Percentiles rank a stretch among this genome's conserved stretches.
Conservation (phyloP, 345 rosid species). For the Acer campestre region DNA sequence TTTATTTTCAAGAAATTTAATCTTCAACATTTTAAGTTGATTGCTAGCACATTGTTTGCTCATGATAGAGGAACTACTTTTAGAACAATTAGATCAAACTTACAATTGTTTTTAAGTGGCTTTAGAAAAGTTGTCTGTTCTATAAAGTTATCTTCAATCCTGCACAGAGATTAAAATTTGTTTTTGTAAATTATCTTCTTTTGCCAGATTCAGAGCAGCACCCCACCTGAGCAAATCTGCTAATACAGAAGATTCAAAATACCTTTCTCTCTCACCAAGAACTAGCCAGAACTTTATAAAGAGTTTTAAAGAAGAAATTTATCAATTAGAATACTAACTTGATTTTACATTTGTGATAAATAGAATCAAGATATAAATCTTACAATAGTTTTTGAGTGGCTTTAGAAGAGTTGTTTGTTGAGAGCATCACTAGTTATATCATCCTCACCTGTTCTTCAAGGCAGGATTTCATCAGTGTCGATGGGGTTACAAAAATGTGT, state of each 20-base stretch:
- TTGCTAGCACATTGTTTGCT: neutral
- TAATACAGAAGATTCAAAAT: slow-evolving; percentile 13
- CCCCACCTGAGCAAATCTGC: too few relatives aligned
- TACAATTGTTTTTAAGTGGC: too few relatives aligned
- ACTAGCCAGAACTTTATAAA: neutral
- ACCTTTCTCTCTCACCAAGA: neutral
- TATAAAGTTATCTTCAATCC: too few relatives aligned
- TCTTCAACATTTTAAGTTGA: neutral
- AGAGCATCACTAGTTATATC: neutral
- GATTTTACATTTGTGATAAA: neutral
- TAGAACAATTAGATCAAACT: too few relatives aligned
- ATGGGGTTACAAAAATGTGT: slow-evolving; percentile 44
- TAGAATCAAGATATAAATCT: neutral
- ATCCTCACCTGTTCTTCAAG: neutral
- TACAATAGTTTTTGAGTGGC: neutral
- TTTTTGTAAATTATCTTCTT: too few relatives aligned
- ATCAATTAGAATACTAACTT: too few relatives aligned
- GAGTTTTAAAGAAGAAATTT: neutral
- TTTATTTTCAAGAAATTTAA: neutral
- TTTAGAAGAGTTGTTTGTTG: neutral
- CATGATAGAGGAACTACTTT: neutral
- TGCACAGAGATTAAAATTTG: too few relatives aligned
- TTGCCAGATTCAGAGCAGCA: too few relatives aligned
- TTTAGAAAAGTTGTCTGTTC: too few relatives aligned
- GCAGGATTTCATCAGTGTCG: slow-evolving; percentile 53